Conservation (phyloP, 2,329 filamentous ascomycete genomes). For the Pseudonectria buxi region DNA sequence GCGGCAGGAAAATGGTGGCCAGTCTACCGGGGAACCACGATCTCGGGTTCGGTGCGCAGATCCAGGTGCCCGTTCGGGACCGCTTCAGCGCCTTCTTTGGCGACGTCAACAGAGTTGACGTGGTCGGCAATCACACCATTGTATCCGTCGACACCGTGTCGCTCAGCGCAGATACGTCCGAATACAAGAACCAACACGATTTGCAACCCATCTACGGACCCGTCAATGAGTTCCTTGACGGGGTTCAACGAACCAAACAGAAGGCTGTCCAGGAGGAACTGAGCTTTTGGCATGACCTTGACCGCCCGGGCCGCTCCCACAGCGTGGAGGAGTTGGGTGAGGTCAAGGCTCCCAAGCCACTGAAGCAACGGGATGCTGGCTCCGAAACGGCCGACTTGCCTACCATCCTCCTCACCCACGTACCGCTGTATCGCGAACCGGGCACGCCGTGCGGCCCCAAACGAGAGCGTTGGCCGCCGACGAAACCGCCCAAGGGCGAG, state of each 20-base stretch:
- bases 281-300: constrained; percentile 54
- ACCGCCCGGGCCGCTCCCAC: constrained; percentile 50
- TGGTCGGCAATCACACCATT: constrained; percentile 92
- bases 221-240: constrained; percentile 66
- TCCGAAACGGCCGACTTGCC: constrained; percentile 59
- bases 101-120: constrained; percentile 80
- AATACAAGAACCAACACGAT: constrained; percentile 44
- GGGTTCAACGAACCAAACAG: constrained; percentile 57
- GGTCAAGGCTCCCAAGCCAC: constrained; percentile 26
- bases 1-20: constrained; percentile 70
- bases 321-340: constrained; percentile 50
- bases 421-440: constrained; percentile 75
- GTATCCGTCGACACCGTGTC: constrained; percentile 88
- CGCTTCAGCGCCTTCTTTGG: constrained; percentile 87
- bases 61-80: constrained; percentile 73
- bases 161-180: constrained; percentile 62
- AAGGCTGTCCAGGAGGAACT: constrained; percentile 65
- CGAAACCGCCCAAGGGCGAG: constrained; percentile 54
- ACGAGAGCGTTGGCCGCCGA: constrained; percentile 76
- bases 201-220: constrained; percentile 65
- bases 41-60: constrained; percentile 78
- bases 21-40: constrained; percentile 94
- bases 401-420: constrained; percentile 82
- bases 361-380: constrained; percentile 33
- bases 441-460: constrained; percentile 83